These are phyloP conservation scores for Microdochium trichocladiopsis DNA, from an alignment of 2,329 filamentous ascomycete genomes.

Conservation along the genomic window DNA sequence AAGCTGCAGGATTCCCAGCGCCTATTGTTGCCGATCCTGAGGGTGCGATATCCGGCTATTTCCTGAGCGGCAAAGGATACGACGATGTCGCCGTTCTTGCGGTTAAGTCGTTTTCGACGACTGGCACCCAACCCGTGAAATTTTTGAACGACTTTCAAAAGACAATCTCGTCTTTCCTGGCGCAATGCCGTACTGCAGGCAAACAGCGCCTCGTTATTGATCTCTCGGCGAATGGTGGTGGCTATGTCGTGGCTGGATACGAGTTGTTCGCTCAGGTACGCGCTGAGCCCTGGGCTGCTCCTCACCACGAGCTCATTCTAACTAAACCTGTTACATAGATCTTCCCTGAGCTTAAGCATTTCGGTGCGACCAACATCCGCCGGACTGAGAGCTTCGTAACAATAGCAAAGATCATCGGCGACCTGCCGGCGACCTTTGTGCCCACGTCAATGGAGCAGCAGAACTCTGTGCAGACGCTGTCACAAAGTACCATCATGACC, in stretches of 20 bases:
- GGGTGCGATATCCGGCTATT: conserved; percentile 24
- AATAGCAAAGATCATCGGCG: conserved; percentile 28
- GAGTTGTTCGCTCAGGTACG: conserved; percentile 51
- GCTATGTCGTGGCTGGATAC: conserved; percentile 51
- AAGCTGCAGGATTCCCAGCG: conserved; percentile 16
- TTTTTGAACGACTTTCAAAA: conserved; percentile 27
- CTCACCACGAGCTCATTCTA: conserved; percentile 25
- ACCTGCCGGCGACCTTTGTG: conserved; percentile 9
- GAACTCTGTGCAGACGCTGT: conserved; percentile 35
- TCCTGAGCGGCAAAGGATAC: conserved; percentile 17
- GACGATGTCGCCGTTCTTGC: conserved; percentile 25
- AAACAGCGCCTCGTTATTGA: conserved; percentile 57
- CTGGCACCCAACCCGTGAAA: conserved; percentile 14
- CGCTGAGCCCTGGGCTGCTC: conserved; percentile 8
- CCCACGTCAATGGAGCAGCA: conserved; percentile 27
- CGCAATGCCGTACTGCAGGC: conserved; percentile 29
- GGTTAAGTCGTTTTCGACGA: conserved; percentile 15
- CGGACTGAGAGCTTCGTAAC: conserved; percentile 37
- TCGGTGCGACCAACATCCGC: conserved; percentile 42
- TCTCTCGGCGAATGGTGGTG: conserved; percentile 50
- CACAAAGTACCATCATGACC: conserved; percentile 34
- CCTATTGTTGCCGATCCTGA: conserved; percentile 18
- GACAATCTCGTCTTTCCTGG: conserved; percentile 18
- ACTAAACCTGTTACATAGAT: conserved; percentile 19
- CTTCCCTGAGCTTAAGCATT: conserved; percentile 42